phyloP scores from a whole-genome alignment of 179 eudicot genomes.

The Spergularia azorica region DNA sequence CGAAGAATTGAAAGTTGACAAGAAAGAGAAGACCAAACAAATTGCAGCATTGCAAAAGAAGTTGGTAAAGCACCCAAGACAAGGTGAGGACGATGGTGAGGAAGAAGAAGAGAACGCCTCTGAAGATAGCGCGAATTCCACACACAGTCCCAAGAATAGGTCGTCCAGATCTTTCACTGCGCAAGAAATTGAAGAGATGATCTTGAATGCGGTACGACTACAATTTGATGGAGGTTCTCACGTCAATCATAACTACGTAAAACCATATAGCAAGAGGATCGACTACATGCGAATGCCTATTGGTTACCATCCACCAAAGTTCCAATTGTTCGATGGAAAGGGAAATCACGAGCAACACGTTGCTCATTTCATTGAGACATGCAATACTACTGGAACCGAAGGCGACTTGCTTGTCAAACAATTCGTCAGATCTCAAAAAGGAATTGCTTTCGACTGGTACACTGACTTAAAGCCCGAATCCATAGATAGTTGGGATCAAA shows the following conservation, averaged over 20 bases:
- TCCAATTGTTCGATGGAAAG: not conserved
- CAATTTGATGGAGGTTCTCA: not conserved
- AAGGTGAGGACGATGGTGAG: too few species aligned
- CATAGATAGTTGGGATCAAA: conserved; percentile 3
- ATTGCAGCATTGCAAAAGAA: not conserved
- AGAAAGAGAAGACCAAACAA: not conserved
- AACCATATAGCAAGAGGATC: not conserved
- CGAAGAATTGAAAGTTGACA: not conserved
- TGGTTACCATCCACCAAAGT: conserved; percentile 2
- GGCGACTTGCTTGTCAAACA: too few species aligned
- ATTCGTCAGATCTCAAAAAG: too few species aligned
- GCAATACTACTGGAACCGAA: too few species aligned
- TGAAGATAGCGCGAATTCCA: not conserved
- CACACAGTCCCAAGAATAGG: not conserved
- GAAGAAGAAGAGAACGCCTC: not conserved
- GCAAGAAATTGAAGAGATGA: not conserved
- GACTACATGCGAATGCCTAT: not conserved
- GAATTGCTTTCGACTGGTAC: not conserved
- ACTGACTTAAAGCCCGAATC: not conserved
- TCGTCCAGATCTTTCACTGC: not conserved
- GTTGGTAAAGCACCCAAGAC: not conserved
- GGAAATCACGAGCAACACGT: too few species aligned
- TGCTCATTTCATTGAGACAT: too few species aligned
- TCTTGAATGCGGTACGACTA: not conserved
- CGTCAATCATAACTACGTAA: not conserved